Percentiles rank a stretch among this genome's conserved stretches.
Conservation (phyloP, 2,329 filamentous ascomycete genomes). For the Teratosphaeria pseudoeucalypti region DNA sequence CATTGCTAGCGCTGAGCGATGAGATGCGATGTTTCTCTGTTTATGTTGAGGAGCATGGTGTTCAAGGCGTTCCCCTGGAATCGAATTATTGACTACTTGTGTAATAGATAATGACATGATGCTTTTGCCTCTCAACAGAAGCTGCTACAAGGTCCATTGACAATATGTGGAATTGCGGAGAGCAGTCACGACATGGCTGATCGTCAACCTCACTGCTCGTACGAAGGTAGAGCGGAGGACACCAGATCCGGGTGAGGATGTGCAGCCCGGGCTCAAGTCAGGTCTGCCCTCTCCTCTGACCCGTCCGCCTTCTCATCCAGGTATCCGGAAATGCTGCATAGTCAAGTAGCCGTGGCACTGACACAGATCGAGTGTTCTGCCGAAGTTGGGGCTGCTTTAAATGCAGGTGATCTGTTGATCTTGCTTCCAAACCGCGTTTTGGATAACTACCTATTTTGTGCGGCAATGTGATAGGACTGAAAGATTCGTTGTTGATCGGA, state of each 20-base stretch:
- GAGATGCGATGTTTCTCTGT: not conserved
- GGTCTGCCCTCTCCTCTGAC: not conserved
- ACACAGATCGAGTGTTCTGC: not conserved
- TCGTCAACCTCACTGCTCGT: not conserved
- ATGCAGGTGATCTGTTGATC: not conserved
- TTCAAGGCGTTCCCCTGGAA: not conserved
- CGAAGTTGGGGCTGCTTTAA: not conserved
- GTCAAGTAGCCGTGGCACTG: not conserved
- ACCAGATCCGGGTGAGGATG: not conserved
- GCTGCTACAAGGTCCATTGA: not conserved
- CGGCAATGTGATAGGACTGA: not conserved
- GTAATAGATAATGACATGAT: not conserved
- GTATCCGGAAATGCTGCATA: not conserved
- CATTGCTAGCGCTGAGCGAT: not conserved
- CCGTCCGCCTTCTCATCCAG: not conserved
- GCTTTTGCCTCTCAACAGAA: not conserved
- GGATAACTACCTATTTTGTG: not conserved
- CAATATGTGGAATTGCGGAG: not conserved
- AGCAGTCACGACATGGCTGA: not conserved
- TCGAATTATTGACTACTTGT: no score
- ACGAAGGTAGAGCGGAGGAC: not conserved
- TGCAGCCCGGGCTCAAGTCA: not conserved
- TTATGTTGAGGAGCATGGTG: not conserved
- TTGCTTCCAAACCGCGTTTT: not conserved
- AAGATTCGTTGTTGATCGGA: not conserved